A percentile compares a stretch with the other conserved stretches of the same genome.
These are phyloP conservation scores for Cladochytrium replicatum DNA, from an alignment of 192 early-diverging fungal genomes.

Conservation along the genomic window DNA sequence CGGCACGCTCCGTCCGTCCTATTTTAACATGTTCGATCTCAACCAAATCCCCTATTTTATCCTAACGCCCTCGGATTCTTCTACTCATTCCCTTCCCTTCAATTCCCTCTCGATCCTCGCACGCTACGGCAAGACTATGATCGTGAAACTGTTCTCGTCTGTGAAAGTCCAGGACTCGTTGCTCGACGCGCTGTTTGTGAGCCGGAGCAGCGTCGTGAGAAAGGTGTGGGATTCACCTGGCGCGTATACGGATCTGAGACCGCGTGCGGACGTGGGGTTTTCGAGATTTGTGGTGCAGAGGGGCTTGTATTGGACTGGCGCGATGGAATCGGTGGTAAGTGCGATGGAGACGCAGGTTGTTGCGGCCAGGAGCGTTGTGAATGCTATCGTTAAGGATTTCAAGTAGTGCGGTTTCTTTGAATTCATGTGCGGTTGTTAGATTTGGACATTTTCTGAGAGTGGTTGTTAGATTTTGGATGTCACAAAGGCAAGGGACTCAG, in stretches of 20 bases:
- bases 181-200: not conserved
- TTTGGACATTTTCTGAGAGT: too few relatives aligned
- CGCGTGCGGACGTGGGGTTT: not conserved
- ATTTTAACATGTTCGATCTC: not conserved
- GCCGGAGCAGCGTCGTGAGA: not conserved
- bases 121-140: not conserved
- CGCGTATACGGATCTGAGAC: slow-evolving; percentile 2
- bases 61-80: not conserved
- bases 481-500: too few relatives aligned
- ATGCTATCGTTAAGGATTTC: too few relatives aligned
- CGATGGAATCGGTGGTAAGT: slow-evolving; percentile 3
- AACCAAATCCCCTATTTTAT: slow-evolving; percentile 4
- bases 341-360: slow-evolving; percentile 11
- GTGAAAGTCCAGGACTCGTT: not conserved
- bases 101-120: slow-evolving; percentile 1
- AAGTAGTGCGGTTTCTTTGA: too few relatives aligned
- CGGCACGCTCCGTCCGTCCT: not conserved
- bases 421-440: too few relatives aligned
- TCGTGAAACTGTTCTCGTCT: slow-evolving; percentile 12
- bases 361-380: slow-evolving; percentile 7
- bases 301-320: slow-evolving; percentile 3
- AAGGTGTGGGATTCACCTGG: slow-evolving; percentile 7
- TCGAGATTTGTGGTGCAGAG: not conserved
- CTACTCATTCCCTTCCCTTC: slow-evolving; percentile 1
- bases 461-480: too few relatives aligned